Conservation (phyloP, 768 basidiomycete genomes). For the Mycena epipterygia region DNA sequence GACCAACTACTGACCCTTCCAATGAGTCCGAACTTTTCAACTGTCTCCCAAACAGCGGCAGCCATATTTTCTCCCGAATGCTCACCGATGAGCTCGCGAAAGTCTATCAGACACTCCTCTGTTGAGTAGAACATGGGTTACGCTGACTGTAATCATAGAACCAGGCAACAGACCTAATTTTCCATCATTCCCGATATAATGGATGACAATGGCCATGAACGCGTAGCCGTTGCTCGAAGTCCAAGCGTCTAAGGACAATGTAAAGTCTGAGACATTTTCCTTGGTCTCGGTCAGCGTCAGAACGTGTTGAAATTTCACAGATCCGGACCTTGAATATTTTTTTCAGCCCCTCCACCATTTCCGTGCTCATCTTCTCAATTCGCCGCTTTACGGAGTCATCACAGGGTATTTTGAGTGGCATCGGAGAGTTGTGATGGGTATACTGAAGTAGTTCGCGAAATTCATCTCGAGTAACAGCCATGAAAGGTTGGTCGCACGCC, state of each 20-base stretch:
- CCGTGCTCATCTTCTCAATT: not conserved
- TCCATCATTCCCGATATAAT: slow-evolving; percentile 44
- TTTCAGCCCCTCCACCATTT: not conserved
- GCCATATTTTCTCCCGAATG: slow-evolving; percentile 54
- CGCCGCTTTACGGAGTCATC: not conserved
- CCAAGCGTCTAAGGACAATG: slow-evolving; percentile 46
- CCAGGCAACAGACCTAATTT: slow-evolving; percentile 35
- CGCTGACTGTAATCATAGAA: not conserved
- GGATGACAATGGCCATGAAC: slow-evolving; percentile 46
- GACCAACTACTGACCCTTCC: slow-evolving; percentile 33
- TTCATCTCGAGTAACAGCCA: not conserved
- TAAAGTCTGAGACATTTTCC: slow-evolving; percentile 17
- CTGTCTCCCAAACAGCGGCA: slow-evolving; percentile 46
- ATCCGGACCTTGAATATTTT: slow-evolving; percentile 2
- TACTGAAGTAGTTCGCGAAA: slow-evolving; percentile 24
- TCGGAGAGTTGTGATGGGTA: slow-evolving; percentile 8
- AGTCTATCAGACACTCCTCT: slow-evolving; percentile 55
- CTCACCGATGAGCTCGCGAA: slow-evolving; percentile 48
- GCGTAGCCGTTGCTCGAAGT: slow-evolving; percentile 48
- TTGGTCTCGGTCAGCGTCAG: not conserved
- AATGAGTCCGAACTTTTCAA: slow-evolving; percentile 43
- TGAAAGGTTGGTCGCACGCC: slow-evolving; percentile 18
- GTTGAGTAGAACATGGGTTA: not conserved
- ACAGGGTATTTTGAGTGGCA: slow-evolving; percentile 5
- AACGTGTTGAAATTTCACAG: too few species aligned